Evolutionary conservation across 345 rosid genomes (phyloP).

Genomic region (Draba incana): DNA sequence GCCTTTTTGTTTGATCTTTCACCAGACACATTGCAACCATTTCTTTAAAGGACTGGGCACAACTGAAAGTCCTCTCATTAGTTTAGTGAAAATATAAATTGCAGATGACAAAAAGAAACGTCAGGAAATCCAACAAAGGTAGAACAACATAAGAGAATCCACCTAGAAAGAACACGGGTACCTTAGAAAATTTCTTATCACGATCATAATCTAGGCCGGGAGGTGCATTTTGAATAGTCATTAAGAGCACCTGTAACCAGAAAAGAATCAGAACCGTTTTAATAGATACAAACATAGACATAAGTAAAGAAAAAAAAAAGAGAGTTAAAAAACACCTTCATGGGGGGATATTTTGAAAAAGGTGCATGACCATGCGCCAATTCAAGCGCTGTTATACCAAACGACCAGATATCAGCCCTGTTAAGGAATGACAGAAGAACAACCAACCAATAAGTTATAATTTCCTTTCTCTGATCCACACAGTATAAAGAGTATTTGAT

Average conservation of each 20-base stretch:
- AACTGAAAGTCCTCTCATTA: conserved; percentile 86
- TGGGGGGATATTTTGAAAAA: conserved; percentile 96
- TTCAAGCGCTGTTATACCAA: conserved; percentile 97
- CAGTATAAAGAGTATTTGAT: not conserved
- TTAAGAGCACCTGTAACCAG: conserved; percentile 75
- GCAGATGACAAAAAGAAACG: conserved; percentile 4
- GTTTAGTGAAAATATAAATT: conserved; percentile 49
- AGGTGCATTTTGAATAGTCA: conserved; percentile 99
- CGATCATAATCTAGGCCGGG: conserved; percentile 99
- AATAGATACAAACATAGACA: conserved; percentile 12
- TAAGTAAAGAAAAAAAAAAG: not conserved
- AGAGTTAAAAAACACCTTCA: conserved; percentile 66
- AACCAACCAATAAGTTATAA: conserved; percentile 37
- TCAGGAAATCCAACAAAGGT: conserved; percentile 4
- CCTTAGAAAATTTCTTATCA: conserved; percentile 98
- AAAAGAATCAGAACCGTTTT: not conserved
- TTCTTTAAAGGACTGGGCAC: conserved; percentile 99
- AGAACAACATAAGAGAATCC: conserved; percentile 29
- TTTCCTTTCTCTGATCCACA: conserved; percentile 21
- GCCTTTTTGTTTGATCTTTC: conserved; percentile 98
- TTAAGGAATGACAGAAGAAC: conserved; percentile 25
- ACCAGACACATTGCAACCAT: conserved; percentile 99
- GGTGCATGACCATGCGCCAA: conserved; percentile 99
- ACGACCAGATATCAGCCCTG: conserved; percentile 99
- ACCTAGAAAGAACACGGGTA: conserved; percentile 74